Base-by-base conservation (phyloP, 768 basidiomycete genomes). In the Amanita thiersii region DNA sequence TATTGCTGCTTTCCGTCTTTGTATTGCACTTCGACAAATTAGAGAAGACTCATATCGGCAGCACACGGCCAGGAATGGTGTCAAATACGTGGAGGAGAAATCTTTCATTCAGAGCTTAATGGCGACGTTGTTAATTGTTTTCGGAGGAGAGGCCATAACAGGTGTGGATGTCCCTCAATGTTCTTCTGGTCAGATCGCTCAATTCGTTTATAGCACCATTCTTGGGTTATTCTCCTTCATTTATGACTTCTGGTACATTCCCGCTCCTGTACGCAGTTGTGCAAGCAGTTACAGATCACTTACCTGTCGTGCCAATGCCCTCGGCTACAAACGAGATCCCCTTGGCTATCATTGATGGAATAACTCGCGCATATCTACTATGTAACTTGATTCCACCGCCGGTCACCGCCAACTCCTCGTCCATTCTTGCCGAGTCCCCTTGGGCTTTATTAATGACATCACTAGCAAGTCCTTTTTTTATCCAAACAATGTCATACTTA, bases 401-500 rank as follows among this genome's bases (percentile, higher is more conserved):
- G 37, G 77, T 90, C 5, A 68, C 72, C 19, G 53, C 66, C 9
- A 75, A 81, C 48, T 33, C 72, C 0, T 69, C 69, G 2, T 56
- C 71, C 2, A 50, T 56, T 1, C 64, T 90, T 17, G 64, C 79
- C 3, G 57, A 62, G 18, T 89, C 86, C 1, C 86, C 90, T 2
- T 83, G 85, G 76, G 75, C 84, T 0, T 72, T 94, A 33, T 61
- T 91, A 7, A 52, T 89, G 24, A 69, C 81, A 0, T 86, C 88
- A 12, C 61, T 86, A 40, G 85, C 85, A 48, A 54, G 81, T 63
- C 2, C 29, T 15, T 20, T 30, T 10, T 14, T 21, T 26, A 25
- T 19, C 37, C 24, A 19, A 25, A 19, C 41, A 28, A 12, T 36
- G n/a, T 40, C 23, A 24, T 17, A 15, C 6, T 28, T 30, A 11